Conservation (phyloP, 2,329 filamentous ascomycete genomes). For the Fusarium foetens region DNA sequence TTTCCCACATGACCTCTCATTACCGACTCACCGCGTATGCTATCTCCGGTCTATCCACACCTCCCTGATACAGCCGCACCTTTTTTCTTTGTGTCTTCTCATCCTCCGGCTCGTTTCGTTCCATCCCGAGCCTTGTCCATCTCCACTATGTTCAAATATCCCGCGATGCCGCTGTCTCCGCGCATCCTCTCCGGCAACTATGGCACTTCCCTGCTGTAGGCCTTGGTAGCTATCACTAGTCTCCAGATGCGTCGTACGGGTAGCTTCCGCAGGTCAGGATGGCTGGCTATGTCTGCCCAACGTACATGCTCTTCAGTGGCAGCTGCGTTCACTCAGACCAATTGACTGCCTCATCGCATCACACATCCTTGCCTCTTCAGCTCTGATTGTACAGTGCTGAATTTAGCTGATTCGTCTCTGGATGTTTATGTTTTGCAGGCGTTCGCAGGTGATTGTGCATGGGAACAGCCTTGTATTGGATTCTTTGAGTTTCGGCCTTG, state of each 20-base stretch:
- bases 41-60: constrained; percentile 23
- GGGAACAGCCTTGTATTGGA: not conserved
- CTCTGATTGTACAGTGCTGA: constrained; percentile 1
- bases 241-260: not conserved
- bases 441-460: constrained; percentile 28
- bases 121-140: constrained; percentile 32
- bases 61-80: constrained; percentile 16
- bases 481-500: constrained; percentile 22
- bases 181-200: constrained; percentile 9
- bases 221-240: not conserved
- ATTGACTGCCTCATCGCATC: constrained; percentile 19
- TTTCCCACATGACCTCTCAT: constrained; percentile 39
- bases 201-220: not conserved
- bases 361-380: constrained; percentile 24
- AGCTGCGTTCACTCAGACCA: constrained; percentile 21
- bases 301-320: constrained; percentile 2
- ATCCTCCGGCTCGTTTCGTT: constrained; percentile 33
- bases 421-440: constrained; percentile 20
- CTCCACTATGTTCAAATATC: constrained; percentile 31
- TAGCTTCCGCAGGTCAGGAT: constrained; percentile 26
- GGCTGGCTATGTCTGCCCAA: constrained; percentile 15
- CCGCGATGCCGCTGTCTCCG: constrained; percentile 32
- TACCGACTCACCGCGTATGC: constrained; percentile 12
- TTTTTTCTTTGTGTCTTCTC: constrained; percentile 1
- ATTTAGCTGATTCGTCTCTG: constrained; percentile 8